Evolutionary conservation across 768 basidiomycete genomes (phyloP), one percentile per base, ranked within the genome.

Genomic region (Phylloporus sp.): DNA sequence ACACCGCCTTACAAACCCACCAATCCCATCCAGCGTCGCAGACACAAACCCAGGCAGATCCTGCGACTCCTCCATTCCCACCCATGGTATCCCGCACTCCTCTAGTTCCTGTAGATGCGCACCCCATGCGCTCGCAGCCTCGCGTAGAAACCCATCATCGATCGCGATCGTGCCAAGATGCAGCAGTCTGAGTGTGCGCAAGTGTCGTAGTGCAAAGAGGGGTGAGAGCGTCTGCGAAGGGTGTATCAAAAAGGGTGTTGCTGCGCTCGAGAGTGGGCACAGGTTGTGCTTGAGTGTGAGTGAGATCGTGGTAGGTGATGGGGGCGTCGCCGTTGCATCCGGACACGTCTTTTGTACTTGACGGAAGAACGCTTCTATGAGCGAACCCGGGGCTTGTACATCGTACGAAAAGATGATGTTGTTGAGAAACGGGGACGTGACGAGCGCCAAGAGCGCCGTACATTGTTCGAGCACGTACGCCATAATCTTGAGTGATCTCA

Each of bases 71-170:
- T 64, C 55, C 11, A 54, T 43, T 8, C 58, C 50, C 7, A 52
- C 47, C 66, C 68, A 68, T n/a, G 65, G 60, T 36, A 68, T 54
- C 23, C 66, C 62, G 15, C 59, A 60, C 40, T 69, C 59, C 29
- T 59, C 56, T 1, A 68, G 49, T n/a, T 62, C 64, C 18, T 62
- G 62, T 16, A 68, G 50, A 32, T 60, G 55, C 4, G 43, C 23
- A 11, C 60, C 57, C 67, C 67, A 68, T 1, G 66, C 68, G 12
- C 38, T 48, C 18, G 60, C 68, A 1, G 62, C 68, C 9, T 59
- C 54, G 8, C 46, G 54, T 34, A 68, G 31, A 47, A 68, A 68
- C 2, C 38, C 54, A 27, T 68, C 64, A 24, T 68, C 60, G 13
- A 70, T 52, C 28, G 62, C 57, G 16, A 70, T 54, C 32, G 57